A percentile compares a stretch with the other conserved stretches of the same genome.
phyloP scores from a whole-genome alignment of 2,329 filamentous ascomycete species.

The Exophiala alcalophila region DNA sequence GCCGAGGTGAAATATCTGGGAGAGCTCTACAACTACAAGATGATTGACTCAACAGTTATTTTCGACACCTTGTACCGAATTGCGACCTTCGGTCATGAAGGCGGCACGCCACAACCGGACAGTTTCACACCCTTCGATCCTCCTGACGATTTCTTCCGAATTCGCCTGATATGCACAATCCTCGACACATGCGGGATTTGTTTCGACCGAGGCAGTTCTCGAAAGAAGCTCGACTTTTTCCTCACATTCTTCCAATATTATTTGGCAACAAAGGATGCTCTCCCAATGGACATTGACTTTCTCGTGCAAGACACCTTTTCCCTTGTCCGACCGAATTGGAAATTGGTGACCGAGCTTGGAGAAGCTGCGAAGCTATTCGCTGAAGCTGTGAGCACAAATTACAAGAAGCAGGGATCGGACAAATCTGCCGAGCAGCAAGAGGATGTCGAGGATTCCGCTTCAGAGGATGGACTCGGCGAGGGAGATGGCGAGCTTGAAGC shows the following conservation, averaged over 20 bases:
- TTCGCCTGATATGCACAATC: slow-evolving; percentile 82
- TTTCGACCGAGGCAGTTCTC: slow-evolving; percentile 87
- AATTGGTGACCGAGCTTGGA: slow-evolving; percentile 72
- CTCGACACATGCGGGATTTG: slow-evolving; percentile 95
- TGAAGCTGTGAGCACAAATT: slow-evolving; percentile 84
- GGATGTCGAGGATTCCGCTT: slow-evolving; percentile 64
- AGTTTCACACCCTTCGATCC: slow-evolving; percentile 74
- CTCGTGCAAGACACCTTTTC: slow-evolving; percentile 89
- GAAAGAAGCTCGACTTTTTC: slow-evolving; percentile 98
- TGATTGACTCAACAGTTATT: slow-evolving; percentile 91
- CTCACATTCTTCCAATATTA: slow-evolving; percentile 94
- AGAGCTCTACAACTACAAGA: slow-evolving; percentile 95
- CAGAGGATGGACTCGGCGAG: slow-evolving; percentile 72
- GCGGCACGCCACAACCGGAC: slow-evolving; percentile 76
- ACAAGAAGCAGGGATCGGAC: slow-evolving; percentile 72
- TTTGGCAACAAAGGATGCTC: slow-evolving; percentile 78
- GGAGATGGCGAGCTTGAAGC: slow-evolving; percentile 59
- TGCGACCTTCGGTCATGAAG: slow-evolving; percentile 82
- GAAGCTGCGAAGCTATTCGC: slow-evolving; percentile 82
- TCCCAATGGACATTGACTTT: slow-evolving; percentile 98
- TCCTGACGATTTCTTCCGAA: slow-evolving; percentile 93
- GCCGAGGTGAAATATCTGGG: slow-evolving; percentile 95
- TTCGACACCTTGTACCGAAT: slow-evolving; percentile 96
- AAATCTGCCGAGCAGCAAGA: slow-evolving; percentile 71
- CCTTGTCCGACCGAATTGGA: slow-evolving; percentile 86